Evolutionary conservation across 2,329 filamentous ascomycete species (phyloP).

Genomic region (Lecanicillium sp.): DNA sequence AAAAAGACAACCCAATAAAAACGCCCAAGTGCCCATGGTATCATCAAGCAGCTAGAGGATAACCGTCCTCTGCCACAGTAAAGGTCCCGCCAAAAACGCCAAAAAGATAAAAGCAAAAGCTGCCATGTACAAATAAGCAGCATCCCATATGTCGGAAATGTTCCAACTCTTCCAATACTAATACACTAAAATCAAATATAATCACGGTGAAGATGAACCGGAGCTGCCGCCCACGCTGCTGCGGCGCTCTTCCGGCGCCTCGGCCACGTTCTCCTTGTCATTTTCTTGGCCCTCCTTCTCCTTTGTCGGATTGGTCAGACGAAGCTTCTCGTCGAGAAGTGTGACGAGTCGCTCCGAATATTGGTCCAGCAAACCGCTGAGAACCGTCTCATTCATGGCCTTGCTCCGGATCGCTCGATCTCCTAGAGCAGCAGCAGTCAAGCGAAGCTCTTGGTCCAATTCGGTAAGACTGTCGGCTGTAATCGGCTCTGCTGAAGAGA

Average conservation of each 20-base stretch:
- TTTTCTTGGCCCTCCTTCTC: constrained; percentile 15
- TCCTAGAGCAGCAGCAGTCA: constrained; percentile 54
- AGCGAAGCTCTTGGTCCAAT: constrained; percentile 55
- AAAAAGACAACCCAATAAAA: too few relatives aligned
- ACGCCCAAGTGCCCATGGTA: too few relatives aligned
- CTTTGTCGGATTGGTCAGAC: constrained; percentile 32
- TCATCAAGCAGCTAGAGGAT: too few relatives aligned
- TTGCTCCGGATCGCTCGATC: constrained; percentile 47
- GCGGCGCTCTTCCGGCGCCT: constrained; percentile 22
- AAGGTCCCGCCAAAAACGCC: too few relatives aligned
- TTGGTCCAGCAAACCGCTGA: constrained; percentile 62
- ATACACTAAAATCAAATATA: constrained; percentile 11
- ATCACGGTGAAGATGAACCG: constrained; percentile 25
- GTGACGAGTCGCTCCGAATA: constrained; percentile 66
- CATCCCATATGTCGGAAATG: too few relatives aligned
- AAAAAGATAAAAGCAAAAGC: too few relatives aligned
- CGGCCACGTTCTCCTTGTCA: constrained; percentile 17
- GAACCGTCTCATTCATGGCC: constrained; percentile 48
- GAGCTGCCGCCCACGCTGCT: constrained; percentile 26
- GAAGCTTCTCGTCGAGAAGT: constrained; percentile 65
- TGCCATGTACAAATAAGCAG: too few relatives aligned
- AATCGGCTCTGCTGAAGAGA: constrained; percentile 48
- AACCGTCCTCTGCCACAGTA: too few relatives aligned
- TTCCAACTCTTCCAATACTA: not conserved
- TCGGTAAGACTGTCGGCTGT: constrained; percentile 52